Percentiles rank a stretch among this genome's conserved stretches.
These are phyloP conservation scores for Kwoniella shivajii DNA, from an alignment of 1,284 basidiomycete genomes.

Conservation along the genomic window DNA sequence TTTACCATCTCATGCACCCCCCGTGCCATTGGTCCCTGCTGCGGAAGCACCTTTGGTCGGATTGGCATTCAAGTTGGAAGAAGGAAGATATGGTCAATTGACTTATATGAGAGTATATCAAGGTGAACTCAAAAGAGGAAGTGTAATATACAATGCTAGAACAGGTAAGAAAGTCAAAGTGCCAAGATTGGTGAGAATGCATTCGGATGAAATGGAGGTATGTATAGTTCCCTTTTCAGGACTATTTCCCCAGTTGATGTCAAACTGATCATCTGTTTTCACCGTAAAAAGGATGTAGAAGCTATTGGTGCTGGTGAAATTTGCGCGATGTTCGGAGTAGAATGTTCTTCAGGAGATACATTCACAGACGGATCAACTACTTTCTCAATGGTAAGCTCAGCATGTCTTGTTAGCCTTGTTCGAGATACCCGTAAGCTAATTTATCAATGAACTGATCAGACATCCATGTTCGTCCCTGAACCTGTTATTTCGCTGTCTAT, in stretches of 20 bases:
- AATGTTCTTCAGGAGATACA: slow-evolving; percentile 97
- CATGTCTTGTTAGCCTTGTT: neutral
- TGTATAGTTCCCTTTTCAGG: slow-evolving; percentile 27
- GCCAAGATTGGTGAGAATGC: slow-evolving; percentile 96
- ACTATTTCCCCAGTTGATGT: neutral
- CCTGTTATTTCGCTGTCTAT: slow-evolving; percentile 96
- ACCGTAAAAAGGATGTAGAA: slow-evolving; percentile 85
- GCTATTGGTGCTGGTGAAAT: slow-evolving; percentile 98
- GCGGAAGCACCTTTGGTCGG: slow-evolving; percentile 86
- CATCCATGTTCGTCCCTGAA: slow-evolving; percentile 97
- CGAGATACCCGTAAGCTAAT: neutral
- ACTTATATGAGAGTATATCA: slow-evolving; percentile 99
- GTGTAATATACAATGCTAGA: slow-evolving; percentile 86
- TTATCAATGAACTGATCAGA: slow-evolving; percentile 58
- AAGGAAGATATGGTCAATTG: slow-evolving; percentile 94
- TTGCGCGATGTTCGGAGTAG: slow-evolving; percentile 98
- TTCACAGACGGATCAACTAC: slow-evolving; percentile 89
- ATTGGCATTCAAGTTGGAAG: slow-evolving; percentile 97
- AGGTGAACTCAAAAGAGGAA: slow-evolving; percentile 83
- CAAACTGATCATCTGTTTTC: slow-evolving; percentile 7
- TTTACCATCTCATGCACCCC: slow-evolving; percentile 66
- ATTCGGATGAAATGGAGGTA: slow-evolving; percentile 98
- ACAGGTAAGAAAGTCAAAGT: slow-evolving; percentile 99
- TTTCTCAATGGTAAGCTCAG: slow-evolving; percentile 76
- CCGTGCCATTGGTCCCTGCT: slow-evolving; percentile 76